A percentile compares a stretch with the other conserved stretches of the same genome.
Evolutionary conservation across 208 protist genomes (phyloP).

Genomic region (Leishmania tropica): DNA sequence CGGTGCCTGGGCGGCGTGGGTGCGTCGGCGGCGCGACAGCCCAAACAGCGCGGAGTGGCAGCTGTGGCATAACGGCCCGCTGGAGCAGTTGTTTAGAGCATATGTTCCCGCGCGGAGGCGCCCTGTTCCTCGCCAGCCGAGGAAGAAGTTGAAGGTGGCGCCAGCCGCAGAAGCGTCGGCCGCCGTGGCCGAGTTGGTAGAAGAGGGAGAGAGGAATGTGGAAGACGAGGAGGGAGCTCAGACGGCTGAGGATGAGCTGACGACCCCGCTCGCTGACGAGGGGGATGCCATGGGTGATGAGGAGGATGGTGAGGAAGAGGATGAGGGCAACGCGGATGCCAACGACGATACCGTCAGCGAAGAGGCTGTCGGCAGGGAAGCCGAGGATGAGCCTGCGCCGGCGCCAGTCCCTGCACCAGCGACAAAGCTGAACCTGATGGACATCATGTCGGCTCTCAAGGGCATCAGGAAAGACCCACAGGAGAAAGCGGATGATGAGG

Average conservation of each 20-base stretch:
- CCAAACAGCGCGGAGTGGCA: slow-evolving; percentile 85
- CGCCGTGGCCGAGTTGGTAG: neutral
- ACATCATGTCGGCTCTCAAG: slow-evolving; percentile 62
- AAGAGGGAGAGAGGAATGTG: slow-evolving; percentile 2
- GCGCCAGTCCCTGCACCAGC: slow-evolving; percentile 7
- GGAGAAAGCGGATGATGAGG: slow-evolving; percentile 14
- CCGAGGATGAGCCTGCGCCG: slow-evolving; percentile 12
- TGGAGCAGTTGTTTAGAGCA: slow-evolving; percentile 51
- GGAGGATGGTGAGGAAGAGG: slow-evolving; percentile 13
- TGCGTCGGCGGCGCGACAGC: slow-evolving; percentile 59
- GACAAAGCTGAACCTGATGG: slow-evolving; percentile 55
- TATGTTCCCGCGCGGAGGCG: slow-evolving; percentile 47
- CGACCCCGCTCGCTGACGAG: neutral
- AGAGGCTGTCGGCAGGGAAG: slow-evolving; percentile 6
- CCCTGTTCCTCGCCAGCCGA: slow-evolving; percentile 24
- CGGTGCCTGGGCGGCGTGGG: slow-evolving; percentile 60
- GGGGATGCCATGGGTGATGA: neutral
- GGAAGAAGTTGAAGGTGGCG: neutral
- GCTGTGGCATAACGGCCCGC: slow-evolving; percentile 78
- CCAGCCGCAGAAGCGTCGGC: neutral
- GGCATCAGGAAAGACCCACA: slow-evolving; percentile 29
- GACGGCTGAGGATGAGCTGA: neutral
- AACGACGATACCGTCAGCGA: neutral
- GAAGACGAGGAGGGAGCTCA: neutral
- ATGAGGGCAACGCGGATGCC: neutral